phyloP scores from a whole-genome alignment of 139 green algal species.

The Astrephomene gubernaculifera region DNA sequence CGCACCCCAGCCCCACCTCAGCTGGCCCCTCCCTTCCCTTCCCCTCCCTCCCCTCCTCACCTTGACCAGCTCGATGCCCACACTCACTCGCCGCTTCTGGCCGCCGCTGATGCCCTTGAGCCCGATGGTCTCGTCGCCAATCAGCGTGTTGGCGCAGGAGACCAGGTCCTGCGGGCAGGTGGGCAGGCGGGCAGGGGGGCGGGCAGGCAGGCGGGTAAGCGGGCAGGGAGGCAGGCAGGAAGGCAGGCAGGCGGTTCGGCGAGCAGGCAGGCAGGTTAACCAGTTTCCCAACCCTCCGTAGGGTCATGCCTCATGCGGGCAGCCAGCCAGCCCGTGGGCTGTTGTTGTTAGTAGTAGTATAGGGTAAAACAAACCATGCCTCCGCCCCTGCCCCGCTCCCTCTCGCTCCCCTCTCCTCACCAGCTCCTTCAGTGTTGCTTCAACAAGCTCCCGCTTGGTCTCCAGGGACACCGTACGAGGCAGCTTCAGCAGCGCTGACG shows the following conservation, averaged over 20 bases:
- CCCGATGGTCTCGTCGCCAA: conserved; percentile 75
- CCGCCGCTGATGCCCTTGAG: conserved; percentile 84
- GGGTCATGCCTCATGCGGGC: no score
- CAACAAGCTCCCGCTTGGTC: conserved; percentile 66
- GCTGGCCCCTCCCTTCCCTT: neutral
- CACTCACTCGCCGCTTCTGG: conserved; percentile 71
- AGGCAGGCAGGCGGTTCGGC: neutral
- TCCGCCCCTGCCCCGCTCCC: neutral
- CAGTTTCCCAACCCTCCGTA: no score
- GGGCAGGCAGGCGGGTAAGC: neutral
- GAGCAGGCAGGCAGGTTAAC: no score
- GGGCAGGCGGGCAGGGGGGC: no score
- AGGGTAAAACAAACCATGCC: no score
- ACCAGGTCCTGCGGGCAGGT: conserved; percentile 55
- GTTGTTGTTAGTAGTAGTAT: no score
- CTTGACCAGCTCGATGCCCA: conserved; percentile 83
- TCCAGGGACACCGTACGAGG: conserved; percentile 47
- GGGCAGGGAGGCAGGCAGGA: no score
- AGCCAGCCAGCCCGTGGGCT: no score
- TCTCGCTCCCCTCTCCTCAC: conserved; percentile 35
- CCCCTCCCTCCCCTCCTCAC: conserved; percentile 7
- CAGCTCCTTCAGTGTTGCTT: conserved; percentile 72
- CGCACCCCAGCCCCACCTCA: no score
- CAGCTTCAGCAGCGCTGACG: conserved; percentile 74
- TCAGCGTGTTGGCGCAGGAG: conserved; percentile 66